These are phyloP conservation scores for Punctularia strigosozonata DNA, from an alignment of 768 basidiomycete species.

Conservation along the genomic window DNA sequence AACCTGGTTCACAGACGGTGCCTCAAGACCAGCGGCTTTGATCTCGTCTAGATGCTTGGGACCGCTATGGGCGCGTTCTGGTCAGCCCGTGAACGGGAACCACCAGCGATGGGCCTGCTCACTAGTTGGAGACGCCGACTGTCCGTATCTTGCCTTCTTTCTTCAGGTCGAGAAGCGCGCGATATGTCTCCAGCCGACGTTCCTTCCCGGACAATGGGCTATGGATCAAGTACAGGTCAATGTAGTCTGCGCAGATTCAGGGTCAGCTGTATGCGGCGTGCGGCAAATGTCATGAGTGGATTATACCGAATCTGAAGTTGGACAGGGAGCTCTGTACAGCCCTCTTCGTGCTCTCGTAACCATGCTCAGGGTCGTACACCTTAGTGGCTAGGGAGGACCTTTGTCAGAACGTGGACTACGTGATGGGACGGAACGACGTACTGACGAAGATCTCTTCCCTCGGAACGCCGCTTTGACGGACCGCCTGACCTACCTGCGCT, in stretches of 20 bases:
- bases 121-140: slow-evolving; percentile 85
- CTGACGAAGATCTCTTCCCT: slow-evolving; percentile 65
- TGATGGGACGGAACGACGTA: slow-evolving; percentile 20
- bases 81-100: neutral
- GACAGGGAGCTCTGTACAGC: slow-evolving; percentile 51
- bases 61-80: neutral
- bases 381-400: neutral
- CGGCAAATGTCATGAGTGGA: neutral
- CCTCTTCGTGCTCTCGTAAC: slow-evolving; percentile 18
- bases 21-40: slow-evolving; percentile 41
- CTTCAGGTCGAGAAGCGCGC: slow-evolving; percentile 53
- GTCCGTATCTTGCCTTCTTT: slow-evolving; percentile 52
- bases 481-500: slow-evolving; percentile 44
- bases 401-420: neutral
- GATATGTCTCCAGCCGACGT: slow-evolving; percentile 59
- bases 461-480: slow-evolving; percentile 41
- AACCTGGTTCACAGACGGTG: slow-evolving; percentile 72
- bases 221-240: slow-evolving; percentile 75
- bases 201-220: slow-evolving; percentile 54
- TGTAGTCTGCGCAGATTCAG: slow-evolving; percentile 30
- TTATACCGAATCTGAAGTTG: slow-evolving; percentile 46
- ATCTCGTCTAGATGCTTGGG: slow-evolving; percentile 66
- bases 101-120: slow-evolving; percentile 12
- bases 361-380: slow-evolving; percentile 10
- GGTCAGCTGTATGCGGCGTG: neutral